These are phyloP conservation scores for Sarocladium oryzae DNA, from an alignment of 2,329 filamentous ascomycete species.

Conservation along the genomic window DNA sequence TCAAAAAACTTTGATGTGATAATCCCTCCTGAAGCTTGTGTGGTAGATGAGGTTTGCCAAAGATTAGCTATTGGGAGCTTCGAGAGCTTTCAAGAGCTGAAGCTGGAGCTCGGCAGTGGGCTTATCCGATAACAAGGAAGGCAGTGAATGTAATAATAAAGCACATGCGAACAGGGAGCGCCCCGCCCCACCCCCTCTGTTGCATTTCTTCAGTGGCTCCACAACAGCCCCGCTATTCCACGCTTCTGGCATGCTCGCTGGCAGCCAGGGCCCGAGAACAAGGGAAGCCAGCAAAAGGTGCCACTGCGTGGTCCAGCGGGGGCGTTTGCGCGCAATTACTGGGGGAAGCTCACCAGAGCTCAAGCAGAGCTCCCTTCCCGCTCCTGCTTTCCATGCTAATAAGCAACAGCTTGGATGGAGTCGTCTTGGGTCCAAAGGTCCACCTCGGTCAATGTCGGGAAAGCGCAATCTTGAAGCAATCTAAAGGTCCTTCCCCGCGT, in stretches of 20 bases:
- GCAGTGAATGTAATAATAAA: slow-evolving; percentile 1
- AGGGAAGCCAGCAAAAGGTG: neutral
- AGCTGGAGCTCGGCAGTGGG: slow-evolving; percentile 5
- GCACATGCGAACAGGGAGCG: slow-evolving; percentile 2
- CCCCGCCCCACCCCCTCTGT: neutral
- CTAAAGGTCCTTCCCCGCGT: neutral
- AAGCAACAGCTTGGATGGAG: neutral
- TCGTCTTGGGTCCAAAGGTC: too few species aligned
- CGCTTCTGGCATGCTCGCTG: neutral
- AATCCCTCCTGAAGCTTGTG: neutral
- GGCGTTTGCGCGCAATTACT: neutral
- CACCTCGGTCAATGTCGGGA: slow-evolving; percentile 7
- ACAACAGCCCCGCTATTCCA: neutral
- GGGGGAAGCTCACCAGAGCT: slow-evolving; percentile 1
- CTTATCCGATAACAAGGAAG: slow-evolving; percentile 6
- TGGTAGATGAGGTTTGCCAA: neutral
- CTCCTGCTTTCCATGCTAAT: neutral
- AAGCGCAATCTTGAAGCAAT: neutral
- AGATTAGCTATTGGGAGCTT: neutral
- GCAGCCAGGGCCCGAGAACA: neutral
- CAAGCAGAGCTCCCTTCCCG: neutral
- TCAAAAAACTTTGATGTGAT: too few species aligned
- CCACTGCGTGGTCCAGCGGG: neutral
- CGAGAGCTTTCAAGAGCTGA: slow-evolving; percentile 1
- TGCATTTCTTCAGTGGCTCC: neutral